phyloP scores from a whole-genome alignment of 2,329 filamentous ascomycete species.

The Penicillium sp. region DNA sequence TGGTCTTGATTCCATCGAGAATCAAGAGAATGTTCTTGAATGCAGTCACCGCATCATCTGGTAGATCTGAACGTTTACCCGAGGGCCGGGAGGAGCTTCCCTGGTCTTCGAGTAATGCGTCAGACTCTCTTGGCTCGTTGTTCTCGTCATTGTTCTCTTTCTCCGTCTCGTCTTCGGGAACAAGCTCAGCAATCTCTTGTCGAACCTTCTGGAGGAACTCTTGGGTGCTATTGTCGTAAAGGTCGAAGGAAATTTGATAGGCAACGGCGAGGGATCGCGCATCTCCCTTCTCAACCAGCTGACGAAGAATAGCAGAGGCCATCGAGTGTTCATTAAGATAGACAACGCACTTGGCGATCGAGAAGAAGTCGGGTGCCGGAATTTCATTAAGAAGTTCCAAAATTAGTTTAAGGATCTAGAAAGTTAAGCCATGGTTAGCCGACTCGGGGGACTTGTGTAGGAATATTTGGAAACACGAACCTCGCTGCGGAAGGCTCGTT shows the following conservation, averaged over 20 bases:
- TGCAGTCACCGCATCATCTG: conserved; percentile 52
- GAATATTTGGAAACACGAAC: conserved; percentile 35
- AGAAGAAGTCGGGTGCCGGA: conserved; percentile 91
- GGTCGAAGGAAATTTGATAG: conserved; percentile 96
- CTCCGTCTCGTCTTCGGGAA: conserved; percentile 40
- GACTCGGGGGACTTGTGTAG: neutral
- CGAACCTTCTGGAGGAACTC: conserved; percentile 92
- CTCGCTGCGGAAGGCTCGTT: conserved; percentile 76
- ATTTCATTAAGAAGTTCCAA: conserved; percentile 94
- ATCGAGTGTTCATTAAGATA: conserved; percentile 90
- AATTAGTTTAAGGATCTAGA: conserved; percentile 79
- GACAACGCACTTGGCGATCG: conserved; percentile 95
- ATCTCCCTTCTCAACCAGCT: conserved; percentile 77
- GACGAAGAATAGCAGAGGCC: conserved; percentile 79
- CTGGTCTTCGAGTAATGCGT: conserved; percentile 55
- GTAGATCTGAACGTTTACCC: conserved; percentile 42
- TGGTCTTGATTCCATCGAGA: conserved; percentile 86
- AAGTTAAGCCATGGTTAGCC: conserved; percentile 1
- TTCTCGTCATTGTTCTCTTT: conserved; percentile 51
- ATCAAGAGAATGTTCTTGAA: conserved; percentile 59
- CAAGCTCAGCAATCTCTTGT: conserved; percentile 65
- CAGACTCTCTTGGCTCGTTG: conserved; percentile 55
- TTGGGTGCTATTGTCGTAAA: conserved; percentile 98
- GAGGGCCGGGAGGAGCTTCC: conserved; percentile 35
- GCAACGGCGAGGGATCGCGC: conserved; percentile 76